These are phyloP conservation scores for Lumnitzera racemosa DNA, from an alignment of 345 rosid genomes.

Conservation along the genomic window DNA sequence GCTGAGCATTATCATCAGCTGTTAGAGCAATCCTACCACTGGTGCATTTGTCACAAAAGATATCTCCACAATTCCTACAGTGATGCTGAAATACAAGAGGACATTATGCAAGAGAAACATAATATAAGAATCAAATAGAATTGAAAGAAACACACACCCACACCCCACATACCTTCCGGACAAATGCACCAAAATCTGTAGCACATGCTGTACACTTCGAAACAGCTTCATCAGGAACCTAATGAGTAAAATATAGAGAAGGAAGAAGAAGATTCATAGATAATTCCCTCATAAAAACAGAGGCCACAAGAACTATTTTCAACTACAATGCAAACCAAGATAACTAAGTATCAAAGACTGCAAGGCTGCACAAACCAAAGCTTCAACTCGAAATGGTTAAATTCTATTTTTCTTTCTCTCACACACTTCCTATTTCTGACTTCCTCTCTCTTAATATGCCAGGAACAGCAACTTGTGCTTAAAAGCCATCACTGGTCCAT, in stretches of 20 bases:
- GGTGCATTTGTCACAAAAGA: conserved; percentile 97
- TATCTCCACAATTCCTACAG: conserved; percentile 97
- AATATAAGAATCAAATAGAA: conserved; percentile 1
- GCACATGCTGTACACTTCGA: conserved; percentile 78
- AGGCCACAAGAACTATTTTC: too few species aligned
- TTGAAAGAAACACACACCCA: neutral
- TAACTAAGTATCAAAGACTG: too few species aligned
- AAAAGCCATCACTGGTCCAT: too few species aligned
- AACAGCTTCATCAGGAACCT: conserved; percentile 98
- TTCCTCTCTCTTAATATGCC: too few species aligned
- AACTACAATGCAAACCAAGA: too few species aligned
- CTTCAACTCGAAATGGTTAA: too few species aligned
- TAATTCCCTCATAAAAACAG: too few species aligned
- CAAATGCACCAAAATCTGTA: conserved; percentile 85
- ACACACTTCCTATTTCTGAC: too few species aligned
- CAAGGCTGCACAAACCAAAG: too few species aligned
- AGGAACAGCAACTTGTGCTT: too few species aligned
- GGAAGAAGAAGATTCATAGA: neutral
- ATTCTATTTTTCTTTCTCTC: too few species aligned
- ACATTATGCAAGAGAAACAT: neutral
- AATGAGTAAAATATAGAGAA: conserved; percentile 10
- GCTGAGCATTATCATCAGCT: conserved; percentile 89
- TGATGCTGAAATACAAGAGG: conserved; percentile 63
- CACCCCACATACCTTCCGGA: conserved; percentile 45
- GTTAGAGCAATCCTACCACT: conserved; percentile 91